Evolutionary conservation across 768 basidiomycete genomes (phyloP), one percentile per base, ranked within the genome.

Genomic region (Rhizopogon rudus): DNA sequence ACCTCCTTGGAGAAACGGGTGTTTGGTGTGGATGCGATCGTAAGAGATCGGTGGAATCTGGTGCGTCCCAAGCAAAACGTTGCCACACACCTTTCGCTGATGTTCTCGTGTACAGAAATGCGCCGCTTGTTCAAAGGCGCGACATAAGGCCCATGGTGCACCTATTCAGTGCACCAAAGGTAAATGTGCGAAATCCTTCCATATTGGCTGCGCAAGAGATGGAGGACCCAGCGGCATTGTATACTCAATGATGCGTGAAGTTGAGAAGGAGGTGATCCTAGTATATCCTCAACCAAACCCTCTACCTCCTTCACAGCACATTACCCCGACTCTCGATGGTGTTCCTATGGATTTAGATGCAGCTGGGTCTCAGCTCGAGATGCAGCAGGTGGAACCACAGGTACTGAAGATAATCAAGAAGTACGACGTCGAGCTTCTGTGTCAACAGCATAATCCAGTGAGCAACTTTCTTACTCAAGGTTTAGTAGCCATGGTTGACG

Each of bases 91-190:
- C 20, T 35, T 37, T 37, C 16, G 20, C 20, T 37, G 20, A 59
- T 39, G 13, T 35, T 45, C 13, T 33, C 49, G 22, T 40, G 31
- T n/a, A 2, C 55, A 98, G 93, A 97, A 96, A 88, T 99, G 96
- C 68, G 80, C 85, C 6, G 81, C 85, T 0, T 98, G 95, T 67
- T 76, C 79, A n/a, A 91, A 86, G 67, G 78, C 73, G 42, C 77
- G 78, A 35, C 69, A 75, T 10, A 90, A 86, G 63, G 75, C 73
- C 0, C 91, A 91, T 57, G 91, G 88, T 16, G 90, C 88, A 1
- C 88, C 87, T 25, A 85, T 97, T 25, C 95, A 98, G 65, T 98
- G 95, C 67, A 91, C 91, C 14, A 92, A 91, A 69, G 94, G 93
- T 44, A 96, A 94, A 72, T 98, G 95, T 63, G 79, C 90, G 10